Evolutionary conservation across 306 rosid genomes (phyloP).

Genomic region (Cucurbita argyrosperma): DNA sequence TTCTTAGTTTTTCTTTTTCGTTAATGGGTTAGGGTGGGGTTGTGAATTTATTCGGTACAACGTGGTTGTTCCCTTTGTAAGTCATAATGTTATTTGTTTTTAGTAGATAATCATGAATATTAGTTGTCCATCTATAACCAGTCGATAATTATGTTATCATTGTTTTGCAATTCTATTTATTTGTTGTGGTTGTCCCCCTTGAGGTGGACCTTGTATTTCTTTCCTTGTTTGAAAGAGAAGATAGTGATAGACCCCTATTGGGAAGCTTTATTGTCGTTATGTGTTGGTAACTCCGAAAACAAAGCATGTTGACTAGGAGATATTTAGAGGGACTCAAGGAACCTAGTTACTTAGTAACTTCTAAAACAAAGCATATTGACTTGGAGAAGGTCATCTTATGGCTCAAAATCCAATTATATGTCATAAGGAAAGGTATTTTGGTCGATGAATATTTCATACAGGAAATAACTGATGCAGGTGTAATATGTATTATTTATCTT

Average conservation of each 20-base stretch:
- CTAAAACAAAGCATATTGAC: too few species aligned
- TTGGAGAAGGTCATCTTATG: too few species aligned
- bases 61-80: background rate
- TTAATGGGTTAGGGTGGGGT: background rate
- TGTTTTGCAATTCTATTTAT: background rate
- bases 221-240: too few species aligned
- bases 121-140: background rate
- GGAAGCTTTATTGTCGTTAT: too few species aligned
- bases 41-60: background rate
- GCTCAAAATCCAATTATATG: too few species aligned
- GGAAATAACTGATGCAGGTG: background rate
- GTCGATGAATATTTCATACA: background rate
- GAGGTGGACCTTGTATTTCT: background rate
- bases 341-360: too few species aligned
- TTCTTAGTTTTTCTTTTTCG: background rate
- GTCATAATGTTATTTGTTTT: background rate
- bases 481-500: background rate
- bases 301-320: background rate
- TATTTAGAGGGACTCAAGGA: too few species aligned
- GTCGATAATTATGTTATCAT: background rate
- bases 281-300: too few species aligned
- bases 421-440: too few species aligned
- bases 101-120: background rate
- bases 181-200: background rate
- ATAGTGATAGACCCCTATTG: too few species aligned